Evolutionary conservation across 352 stramenopile species (phyloP).

Genomic region (Globisporangium spinosum): DNA sequence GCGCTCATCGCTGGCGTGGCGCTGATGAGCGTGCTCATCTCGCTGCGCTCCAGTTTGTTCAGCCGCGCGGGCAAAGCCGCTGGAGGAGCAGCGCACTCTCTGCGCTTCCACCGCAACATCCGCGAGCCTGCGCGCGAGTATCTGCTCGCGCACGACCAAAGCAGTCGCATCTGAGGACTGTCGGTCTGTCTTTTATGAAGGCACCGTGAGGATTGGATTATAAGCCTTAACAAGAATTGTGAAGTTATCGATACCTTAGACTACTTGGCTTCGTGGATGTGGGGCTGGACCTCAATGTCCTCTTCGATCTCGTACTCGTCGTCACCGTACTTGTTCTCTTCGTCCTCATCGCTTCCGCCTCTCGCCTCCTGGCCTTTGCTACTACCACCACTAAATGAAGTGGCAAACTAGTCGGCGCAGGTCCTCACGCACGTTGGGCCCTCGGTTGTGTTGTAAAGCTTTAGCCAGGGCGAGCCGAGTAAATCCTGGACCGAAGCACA

Average conservation of each 20-base stretch:
- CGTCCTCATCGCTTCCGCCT: constrained; percentile 6
- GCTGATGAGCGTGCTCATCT: constrained; percentile 32
- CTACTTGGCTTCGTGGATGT: constrained; percentile 14
- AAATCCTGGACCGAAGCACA: constrained; percentile 59
- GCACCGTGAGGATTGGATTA: background rate
- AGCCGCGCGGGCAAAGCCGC: constrained; percentile 10
- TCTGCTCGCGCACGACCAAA: constrained; percentile 34
- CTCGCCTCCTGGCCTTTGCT: constrained; percentile 1
- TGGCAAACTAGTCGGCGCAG: constrained; percentile 34
- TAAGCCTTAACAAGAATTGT: background rate
- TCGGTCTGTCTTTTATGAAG: background rate
- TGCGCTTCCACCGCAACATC: constrained; percentile 29
- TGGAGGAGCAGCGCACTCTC: constrained; percentile 11
- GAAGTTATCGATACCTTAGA: background rate
- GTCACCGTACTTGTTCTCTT: constrained; percentile 26
- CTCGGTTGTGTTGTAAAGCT: constrained; percentile 43
- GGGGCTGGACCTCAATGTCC: constrained; percentile 27
- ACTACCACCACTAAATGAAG: constrained; percentile 7
- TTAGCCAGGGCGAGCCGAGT: constrained; percentile 48
- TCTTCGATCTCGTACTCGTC: constrained; percentile 60
- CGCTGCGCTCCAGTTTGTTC: constrained; percentile 41
- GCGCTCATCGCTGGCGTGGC: constrained; percentile 32
- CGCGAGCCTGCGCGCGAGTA: constrained; percentile 56
- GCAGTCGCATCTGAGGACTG: background rate
- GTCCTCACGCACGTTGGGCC: constrained; percentile 24